Base-by-base conservation (phyloP, 495 filamentous ascomycete genomes). In the Annulohypoxylon stygium region DNA sequence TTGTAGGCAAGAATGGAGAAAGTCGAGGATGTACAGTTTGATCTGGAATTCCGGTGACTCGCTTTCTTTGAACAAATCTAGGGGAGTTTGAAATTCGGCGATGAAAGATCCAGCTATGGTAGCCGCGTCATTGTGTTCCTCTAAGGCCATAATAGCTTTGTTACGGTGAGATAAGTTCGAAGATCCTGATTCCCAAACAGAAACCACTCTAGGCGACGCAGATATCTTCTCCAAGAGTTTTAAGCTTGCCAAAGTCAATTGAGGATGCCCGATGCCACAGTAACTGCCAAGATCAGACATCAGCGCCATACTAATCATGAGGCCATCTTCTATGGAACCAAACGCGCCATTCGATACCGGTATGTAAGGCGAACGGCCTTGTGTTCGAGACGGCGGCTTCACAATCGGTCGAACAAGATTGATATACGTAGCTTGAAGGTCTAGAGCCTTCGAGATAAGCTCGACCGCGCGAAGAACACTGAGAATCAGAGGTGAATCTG, bases 341-440 rank as follows among this genome's bases (percentile, higher is more conserved):
- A 95, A 90, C 2, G 93, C 86, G 7, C 89, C 86, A 75, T 95
- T 95, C 1, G 90, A 87, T 16, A 93, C 89, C 11, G 83, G 78
- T 43, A 77, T 77, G 64, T 64, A 78, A 5, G 59, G 45, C 18
- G 75, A 78, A 25, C 77, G 76, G 25, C 72, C 80, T 48, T 78
- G 80, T 54, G 76, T 68, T 16, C 73, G 55, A 39, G 73, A 30
- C 1, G 81, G 74, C 14, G 67, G 67, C 76, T 90, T 92, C 68
- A 97, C 84, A 7, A 92, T 73, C 3, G 95, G 93, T 30, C 91
- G 89, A 14, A 98, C 91, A 20, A 98, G 88, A 74, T 97, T 89
- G 61, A 96, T 83, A 78, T 97, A 98, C 7, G 95, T 98, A 8
- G 93, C 89, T 80, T 99, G 96, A 62, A 97, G 87, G 64, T 92